phyloP scores from a whole-genome alignment of 768 basidiomycete species.

The Candolleomyces aberdarensis region DNA sequence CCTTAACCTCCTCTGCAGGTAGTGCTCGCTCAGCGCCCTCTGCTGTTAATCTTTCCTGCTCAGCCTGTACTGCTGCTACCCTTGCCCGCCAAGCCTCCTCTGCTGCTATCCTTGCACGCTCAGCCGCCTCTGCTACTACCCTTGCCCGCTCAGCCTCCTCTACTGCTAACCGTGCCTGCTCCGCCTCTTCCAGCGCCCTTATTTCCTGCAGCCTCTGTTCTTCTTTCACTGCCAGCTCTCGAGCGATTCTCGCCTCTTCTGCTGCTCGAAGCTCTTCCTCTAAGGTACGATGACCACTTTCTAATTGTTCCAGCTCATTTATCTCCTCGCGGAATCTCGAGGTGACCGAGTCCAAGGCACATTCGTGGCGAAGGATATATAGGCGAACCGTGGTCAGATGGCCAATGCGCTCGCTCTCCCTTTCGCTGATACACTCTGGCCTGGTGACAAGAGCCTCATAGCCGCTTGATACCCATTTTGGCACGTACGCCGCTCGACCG shows the following conservation, averaged over 20 bases:
- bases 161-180: too few relatives aligned
- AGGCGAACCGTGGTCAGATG: slow-evolving; percentile 8
- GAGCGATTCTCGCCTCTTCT: too few relatives aligned
- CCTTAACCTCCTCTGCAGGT: too few relatives aligned
- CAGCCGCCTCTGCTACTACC: not conserved
- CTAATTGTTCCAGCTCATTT: too few relatives aligned
- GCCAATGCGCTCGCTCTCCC: slow-evolving; percentile 8
- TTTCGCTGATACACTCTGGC: not conserved
- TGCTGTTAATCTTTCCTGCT: too few relatives aligned
- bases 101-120: not conserved
- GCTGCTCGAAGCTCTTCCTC: too few relatives aligned
- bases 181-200: too few relatives aligned
- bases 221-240: too few relatives aligned
- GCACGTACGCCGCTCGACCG: slow-evolving; percentile 50
- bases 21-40: too few relatives aligned
- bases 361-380: not conserved
- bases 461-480: slow-evolving; percentile 17
- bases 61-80: too few relatives aligned
- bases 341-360: not conserved
- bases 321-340: not conserved
- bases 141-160: not conserved
- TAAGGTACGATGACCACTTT: too few relatives aligned
- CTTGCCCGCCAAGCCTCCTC: not conserved
- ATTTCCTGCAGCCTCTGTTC: too few relatives aligned
- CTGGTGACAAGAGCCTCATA: not conserved